These are phyloP conservation scores for Aspergillus sp. DNA, from an alignment of 2,329 filamentous ascomycete genomes.

Conservation along the genomic window DNA sequence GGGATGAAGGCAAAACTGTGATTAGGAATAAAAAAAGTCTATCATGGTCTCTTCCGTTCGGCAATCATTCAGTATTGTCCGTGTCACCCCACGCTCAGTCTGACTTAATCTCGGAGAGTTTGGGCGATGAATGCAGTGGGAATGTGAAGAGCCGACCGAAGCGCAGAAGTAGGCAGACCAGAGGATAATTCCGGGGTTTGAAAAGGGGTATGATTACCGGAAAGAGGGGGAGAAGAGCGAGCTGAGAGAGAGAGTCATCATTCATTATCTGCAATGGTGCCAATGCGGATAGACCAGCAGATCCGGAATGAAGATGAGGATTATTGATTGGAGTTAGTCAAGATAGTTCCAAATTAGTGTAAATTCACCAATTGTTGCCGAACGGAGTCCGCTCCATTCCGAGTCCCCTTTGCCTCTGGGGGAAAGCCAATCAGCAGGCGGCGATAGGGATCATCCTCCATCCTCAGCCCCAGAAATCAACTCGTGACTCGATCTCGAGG, in stretches of 20 bases:
- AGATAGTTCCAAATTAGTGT: neutral
- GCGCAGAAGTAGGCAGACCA: neutral
- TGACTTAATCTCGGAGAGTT: neutral
- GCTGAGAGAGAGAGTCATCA: no score
- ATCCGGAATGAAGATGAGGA: neutral
- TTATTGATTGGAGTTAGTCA: constrained; percentile 7
- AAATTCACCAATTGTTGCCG: neutral
- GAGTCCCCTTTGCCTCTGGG: neutral
- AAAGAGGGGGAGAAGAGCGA: neutral
- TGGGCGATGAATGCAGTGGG: neutral
- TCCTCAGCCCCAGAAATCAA: neutral
- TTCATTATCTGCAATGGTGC: neutral
- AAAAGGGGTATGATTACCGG: neutral
- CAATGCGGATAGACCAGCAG: neutral
- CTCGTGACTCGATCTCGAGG: constrained; percentile 13
- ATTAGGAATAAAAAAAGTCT: neutral
- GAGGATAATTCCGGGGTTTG: neutral
- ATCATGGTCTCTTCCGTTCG: no score
- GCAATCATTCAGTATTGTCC: neutral
- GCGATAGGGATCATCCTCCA: constrained; percentile 10
- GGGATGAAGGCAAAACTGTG: neutral
- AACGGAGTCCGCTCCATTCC: constrained; percentile 2
- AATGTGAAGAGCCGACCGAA: constrained; percentile 1
- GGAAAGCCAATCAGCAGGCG: constrained; percentile 7
- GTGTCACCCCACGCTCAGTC: neutral